phyloP scores from a whole-genome alignment of 2,329 filamentous ascomycete species.

The Elsinoe australis region DNA sequence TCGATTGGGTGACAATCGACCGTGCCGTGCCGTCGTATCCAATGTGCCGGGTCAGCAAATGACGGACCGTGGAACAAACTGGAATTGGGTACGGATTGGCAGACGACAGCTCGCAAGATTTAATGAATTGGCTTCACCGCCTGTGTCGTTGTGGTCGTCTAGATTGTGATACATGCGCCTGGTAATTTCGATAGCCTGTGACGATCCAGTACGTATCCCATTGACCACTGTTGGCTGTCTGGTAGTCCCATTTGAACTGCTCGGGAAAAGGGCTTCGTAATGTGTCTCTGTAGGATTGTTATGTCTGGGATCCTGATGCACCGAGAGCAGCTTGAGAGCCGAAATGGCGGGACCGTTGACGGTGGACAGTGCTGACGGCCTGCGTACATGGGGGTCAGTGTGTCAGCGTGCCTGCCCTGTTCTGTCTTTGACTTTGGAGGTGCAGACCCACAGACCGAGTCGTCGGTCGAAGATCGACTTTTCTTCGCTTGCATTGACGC shows the following conservation, averaged over 20 bases:
- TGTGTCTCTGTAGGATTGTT: slow-evolving; percentile 5
- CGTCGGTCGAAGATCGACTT: slow-evolving; percentile 13
- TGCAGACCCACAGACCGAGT: slow-evolving; percentile 11
- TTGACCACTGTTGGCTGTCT: too few relatives aligned
- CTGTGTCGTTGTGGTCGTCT: neutral
- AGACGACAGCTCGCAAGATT: slow-evolving; percentile 4
- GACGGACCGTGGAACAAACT: neutral
- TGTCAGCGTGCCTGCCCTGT: neutral
- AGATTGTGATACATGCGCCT: neutral
- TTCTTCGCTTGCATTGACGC: slow-evolving; percentile 6
- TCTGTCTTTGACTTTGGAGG: slow-evolving; percentile 4
- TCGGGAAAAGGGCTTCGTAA: too few relatives aligned
- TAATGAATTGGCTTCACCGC: slow-evolving; percentile 1
- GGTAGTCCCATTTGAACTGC: too few relatives aligned
- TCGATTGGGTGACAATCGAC: neutral
- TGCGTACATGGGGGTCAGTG: too few relatives aligned
- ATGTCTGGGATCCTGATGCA: slow-evolving; percentile 5
- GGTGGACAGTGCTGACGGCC: slow-evolving; percentile 1
- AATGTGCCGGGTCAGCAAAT: slow-evolving; percentile 1
- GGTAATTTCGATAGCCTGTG: neutral
- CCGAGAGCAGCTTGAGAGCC: slow-evolving; percentile 7
- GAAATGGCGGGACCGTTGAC: slow-evolving; percentile 6
- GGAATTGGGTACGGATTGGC: neutral
- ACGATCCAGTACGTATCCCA: too few relatives aligned
- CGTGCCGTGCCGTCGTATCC: neutral